A percentile compares a stretch with the other conserved stretches of the same genome.
Evolutionary conservation across 139 green algal species (phyloP).

Genomic region (Picochlorum sp.): DNA sequence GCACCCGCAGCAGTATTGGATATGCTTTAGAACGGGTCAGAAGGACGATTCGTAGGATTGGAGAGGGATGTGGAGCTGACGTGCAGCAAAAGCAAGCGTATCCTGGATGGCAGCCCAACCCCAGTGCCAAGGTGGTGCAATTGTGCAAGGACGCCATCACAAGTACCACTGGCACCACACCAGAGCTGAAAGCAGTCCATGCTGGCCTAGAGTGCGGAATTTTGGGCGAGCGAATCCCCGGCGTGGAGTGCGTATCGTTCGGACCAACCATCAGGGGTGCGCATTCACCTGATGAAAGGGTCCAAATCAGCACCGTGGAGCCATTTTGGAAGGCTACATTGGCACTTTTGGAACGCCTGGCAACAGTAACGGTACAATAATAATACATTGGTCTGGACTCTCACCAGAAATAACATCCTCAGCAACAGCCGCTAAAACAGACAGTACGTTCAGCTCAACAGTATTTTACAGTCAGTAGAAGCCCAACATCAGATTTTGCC

Average conservation of each 20-base stretch:
- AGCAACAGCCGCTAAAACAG: too few species aligned
- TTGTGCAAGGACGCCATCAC: constrained; percentile 25
- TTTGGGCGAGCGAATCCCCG: constrained; percentile 56
- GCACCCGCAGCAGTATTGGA: constrained; percentile 49
- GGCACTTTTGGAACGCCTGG: constrained; percentile 36
- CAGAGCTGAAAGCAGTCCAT: constrained; percentile 52
- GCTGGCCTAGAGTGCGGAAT: constrained; percentile 76
- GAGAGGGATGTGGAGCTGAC: constrained; percentile 11
- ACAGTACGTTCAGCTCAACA: too few species aligned
- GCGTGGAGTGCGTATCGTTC: constrained; percentile 53
- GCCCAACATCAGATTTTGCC: too few species aligned
- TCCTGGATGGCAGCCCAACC: constrained; percentile 61
- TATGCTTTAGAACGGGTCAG: constrained; percentile 41
- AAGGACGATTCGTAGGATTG: constrained; percentile 28
- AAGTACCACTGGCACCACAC: constrained; percentile 23
- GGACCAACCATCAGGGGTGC: constrained; percentile 68
- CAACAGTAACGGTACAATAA: constrained; percentile 3
- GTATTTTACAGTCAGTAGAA: too few species aligned
- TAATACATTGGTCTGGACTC: too few species aligned
- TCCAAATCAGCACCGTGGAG: constrained; percentile 45
- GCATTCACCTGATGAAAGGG: constrained; percentile 59
- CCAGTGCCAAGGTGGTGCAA: constrained; percentile 32
- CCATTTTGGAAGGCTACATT: constrained; percentile 59
- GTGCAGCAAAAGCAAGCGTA: constrained; percentile 43
- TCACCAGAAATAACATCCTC: too few species aligned